Evolutionary conservation across 2,329 filamentous ascomycete species (phyloP), one percentile per base, ranked within the genome.

Genomic region (Aspergillus jensenii): DNA sequence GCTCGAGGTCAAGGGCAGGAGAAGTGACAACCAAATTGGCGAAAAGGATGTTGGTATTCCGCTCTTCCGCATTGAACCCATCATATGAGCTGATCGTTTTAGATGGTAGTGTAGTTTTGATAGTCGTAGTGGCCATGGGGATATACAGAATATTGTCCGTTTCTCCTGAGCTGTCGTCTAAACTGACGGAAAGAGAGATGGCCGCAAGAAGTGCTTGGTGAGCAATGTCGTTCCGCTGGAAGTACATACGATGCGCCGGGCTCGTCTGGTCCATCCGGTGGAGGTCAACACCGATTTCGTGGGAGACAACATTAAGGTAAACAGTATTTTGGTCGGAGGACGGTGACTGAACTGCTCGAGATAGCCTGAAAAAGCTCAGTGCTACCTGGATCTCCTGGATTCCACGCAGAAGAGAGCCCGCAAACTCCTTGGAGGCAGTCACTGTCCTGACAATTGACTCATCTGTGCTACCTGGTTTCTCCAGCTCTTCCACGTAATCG

Each of bases 341-440:
- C 58, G 90, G 81, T 2, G 86, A 82, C 40, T 88, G 82, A 12
- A 97, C 83, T 67, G 87, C 88, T 73, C 92, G 95, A 21, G 91
- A 93, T 59, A 99, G 77, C 17, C 91, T 91, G 65, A 97, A 84
- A 73, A 93, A 95, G 74, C 93, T 93, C 70, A 98, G 86, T 0
- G 93, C 93, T 68, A 99, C 91, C 73, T 99, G 95, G 12, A 99
- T 90, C 73, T 99, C 95, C 71, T 97, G 96, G 64, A 99, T 91
- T 52, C 95, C 95, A 45, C 91, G 86, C 50, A 99, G 79, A 43
- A 97, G 88, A 1, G 95, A 97, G 71, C 90, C 90, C 56, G 93
- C 84, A 70, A 99, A 95, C 62, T 96, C 92, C 67, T 93, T 93
- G 0, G 92, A 96, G 69, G 97, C 93, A 0, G 93, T 93, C 0